Conservation (phyloP, 139 green algal genomes). For the Desmodesmus armatus region DNA sequence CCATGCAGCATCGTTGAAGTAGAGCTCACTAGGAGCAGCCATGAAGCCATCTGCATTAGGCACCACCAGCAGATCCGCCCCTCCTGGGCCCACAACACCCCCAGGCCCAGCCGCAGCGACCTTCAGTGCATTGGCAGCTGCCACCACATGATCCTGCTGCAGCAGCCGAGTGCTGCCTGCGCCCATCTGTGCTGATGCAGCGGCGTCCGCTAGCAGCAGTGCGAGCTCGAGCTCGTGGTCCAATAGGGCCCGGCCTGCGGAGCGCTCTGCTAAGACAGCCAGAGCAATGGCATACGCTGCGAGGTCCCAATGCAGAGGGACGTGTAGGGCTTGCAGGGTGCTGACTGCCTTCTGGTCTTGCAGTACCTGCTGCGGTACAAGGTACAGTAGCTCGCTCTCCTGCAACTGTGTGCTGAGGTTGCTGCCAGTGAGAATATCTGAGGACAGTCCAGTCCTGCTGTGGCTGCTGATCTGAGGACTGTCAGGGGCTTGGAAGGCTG, state of each 20-base stretch:
- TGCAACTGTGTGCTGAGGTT: neutral
- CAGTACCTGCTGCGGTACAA: neutral
- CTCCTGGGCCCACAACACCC: neutral
- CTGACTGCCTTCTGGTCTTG: constrained; percentile 7
- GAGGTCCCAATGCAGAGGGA: constrained; percentile 19
- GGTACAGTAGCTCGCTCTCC: neutral
- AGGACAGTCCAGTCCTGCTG: neutral
- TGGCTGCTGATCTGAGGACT: neutral
- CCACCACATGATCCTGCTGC: constrained; percentile 9
- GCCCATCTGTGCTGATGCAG: constrained; percentile 36
- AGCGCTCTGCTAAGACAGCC: constrained; percentile 36
- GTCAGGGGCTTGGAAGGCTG: neutral
- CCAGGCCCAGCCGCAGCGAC: constrained; percentile 1
- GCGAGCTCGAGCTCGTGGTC: constrained; percentile 43
- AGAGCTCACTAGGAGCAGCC: constrained; percentile 51
- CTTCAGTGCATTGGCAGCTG: constrained; percentile 18
- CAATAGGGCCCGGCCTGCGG: constrained; percentile 24
- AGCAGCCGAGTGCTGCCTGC: constrained; percentile 10
- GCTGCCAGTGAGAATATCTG: too few species aligned
- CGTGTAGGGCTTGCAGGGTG: neutral
- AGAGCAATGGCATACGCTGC: constrained; percentile 49
- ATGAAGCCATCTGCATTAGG: constrained; percentile 63
- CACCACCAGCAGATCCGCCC: constrained; percentile 40
- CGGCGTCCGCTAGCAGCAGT: constrained; percentile 51
- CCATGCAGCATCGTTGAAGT: constrained; percentile 81